These are phyloP conservation scores for Lentinula lateritia DNA, from an alignment of 768 basidiomycete genomes.

Conservation along the genomic window DNA sequence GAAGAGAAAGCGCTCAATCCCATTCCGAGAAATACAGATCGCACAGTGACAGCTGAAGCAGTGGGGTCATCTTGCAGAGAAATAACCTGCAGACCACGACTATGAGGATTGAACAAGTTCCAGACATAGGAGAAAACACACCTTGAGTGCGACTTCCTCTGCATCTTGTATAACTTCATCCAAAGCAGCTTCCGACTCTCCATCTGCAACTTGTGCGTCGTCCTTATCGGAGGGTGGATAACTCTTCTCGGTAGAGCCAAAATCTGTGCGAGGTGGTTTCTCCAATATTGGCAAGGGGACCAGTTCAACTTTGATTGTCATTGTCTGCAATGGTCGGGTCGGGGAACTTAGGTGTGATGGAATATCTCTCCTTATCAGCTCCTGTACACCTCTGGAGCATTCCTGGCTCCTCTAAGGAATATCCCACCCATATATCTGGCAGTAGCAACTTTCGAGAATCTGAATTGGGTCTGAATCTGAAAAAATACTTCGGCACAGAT, in stretches of 20 bases:
- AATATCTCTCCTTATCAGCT: too few relatives aligned
- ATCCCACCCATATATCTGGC: too few relatives aligned
- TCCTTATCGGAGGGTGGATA: not conserved
- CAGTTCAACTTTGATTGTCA: too few relatives aligned
- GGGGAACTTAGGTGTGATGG: too few relatives aligned
- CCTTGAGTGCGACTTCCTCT: conserved; percentile 39
- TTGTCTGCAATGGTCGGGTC: not conserved
- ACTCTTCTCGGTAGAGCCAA: not conserved
- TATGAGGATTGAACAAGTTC: not conserved
- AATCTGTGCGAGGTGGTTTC: not conserved
- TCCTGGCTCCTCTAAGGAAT: too few relatives aligned
- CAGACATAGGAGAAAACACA: conserved; percentile 9
- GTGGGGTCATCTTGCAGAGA: conserved; percentile 43
- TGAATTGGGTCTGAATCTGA: too few relatives aligned
- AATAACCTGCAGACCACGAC: conserved; percentile 29
- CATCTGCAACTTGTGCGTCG: not conserved
- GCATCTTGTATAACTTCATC: conserved; percentile 29
- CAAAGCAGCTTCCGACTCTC: not conserved
- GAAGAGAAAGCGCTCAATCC: conserved; percentile 45
- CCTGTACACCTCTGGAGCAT: too few relatives aligned
- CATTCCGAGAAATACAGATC: conserved; percentile 40
- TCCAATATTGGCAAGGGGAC: not conserved
- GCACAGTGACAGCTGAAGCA: conserved; percentile 42
- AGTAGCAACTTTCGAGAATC: too few relatives aligned
- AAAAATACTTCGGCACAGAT: too few relatives aligned